Evolutionary conservation across 2,329 filamentous ascomycete species (phyloP).

Genomic region (Amauroascus verrucosus): DNA sequence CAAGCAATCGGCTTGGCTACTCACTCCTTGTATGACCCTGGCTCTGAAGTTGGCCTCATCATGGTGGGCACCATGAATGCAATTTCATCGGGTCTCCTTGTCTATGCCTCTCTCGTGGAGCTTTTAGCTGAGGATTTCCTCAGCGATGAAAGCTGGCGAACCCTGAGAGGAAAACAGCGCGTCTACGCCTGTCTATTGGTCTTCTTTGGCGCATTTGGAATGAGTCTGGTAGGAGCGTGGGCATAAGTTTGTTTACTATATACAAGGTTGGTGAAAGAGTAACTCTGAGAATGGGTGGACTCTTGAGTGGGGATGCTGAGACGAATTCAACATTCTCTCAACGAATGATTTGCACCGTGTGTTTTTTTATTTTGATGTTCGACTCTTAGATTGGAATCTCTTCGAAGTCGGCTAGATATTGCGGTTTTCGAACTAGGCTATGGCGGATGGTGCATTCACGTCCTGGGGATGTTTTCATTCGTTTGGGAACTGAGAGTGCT

Average conservation of each 20-base stretch:
- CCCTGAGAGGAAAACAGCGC: conserved; percentile 52
- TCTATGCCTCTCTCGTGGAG: conserved; percentile 70
- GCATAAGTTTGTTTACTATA: conserved; percentile 34
- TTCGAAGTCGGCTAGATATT: neutral
- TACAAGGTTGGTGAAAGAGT: neutral
- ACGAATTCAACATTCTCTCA: conserved; percentile 7
- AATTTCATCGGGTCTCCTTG: conserved; percentile 62
- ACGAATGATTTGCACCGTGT: neutral
- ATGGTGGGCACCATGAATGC: conserved; percentile 77
- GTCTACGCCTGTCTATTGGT: conserved; percentile 55
- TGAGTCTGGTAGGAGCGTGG: conserved; percentile 65
- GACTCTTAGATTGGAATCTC: conserved; percentile 8
- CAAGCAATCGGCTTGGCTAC: conserved; percentile 69
- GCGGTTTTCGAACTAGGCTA: neutral
- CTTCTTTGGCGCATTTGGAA: conserved; percentile 53
- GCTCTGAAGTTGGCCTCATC: conserved; percentile 60
- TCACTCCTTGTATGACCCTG: conserved; percentile 63
- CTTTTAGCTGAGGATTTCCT: conserved; percentile 69
- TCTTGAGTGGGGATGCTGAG: neutral
- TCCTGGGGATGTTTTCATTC: neutral
- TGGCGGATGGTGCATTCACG: too few relatives aligned
- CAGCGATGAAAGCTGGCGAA: conserved; percentile 61
- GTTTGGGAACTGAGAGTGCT: neutral
- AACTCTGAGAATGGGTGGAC: neutral
- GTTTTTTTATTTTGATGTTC: neutral